Conservation (phyloP, 2,329 filamentous ascomycete genomes). For the Colletotrichum sansevieriae region DNA sequence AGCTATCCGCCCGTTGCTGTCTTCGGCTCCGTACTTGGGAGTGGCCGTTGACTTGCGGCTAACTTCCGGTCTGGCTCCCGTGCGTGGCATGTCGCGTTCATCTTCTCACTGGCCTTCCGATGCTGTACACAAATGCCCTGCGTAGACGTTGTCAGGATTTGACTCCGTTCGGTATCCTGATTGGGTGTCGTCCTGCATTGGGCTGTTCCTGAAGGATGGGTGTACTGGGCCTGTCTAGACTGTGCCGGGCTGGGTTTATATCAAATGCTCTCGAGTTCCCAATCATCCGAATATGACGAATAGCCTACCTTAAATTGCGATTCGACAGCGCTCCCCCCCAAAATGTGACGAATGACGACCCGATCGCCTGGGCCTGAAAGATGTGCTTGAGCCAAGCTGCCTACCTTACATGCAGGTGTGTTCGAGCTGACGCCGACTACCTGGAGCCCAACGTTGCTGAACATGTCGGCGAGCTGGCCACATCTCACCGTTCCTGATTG, state of each 20-base stretch:
- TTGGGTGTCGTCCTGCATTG: not conserved
- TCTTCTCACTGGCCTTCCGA: not conserved
- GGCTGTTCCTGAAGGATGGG: not conserved
- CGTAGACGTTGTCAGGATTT: too few species aligned
- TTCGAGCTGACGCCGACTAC: slow-evolving; percentile 21
- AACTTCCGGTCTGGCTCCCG: not conserved
- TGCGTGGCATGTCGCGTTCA: not conserved
- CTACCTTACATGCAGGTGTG: slow-evolving; percentile 20
- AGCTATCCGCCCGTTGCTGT: not conserved
- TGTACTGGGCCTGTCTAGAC: not conserved
- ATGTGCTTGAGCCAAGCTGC: slow-evolving; percentile 26
- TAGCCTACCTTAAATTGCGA: not conserved
- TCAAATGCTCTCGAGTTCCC: not conserved
- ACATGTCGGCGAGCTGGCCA: not conserved
- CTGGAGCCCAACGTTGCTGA: slow-evolving; percentile 18
- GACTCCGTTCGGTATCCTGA: too few species aligned
- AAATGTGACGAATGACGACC: slow-evolving; percentile 39
- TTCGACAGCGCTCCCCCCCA: not conserved
- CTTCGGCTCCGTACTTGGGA: not conserved
- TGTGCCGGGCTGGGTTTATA: not conserved
- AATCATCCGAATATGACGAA: slow-evolving; percentile 4
- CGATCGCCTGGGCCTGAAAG: slow-evolving; percentile 31
- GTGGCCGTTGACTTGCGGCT: slow-evolving; percentile 6
- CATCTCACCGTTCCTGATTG: slow-evolving; percentile 6
- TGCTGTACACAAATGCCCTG: not conserved